Conservation (phyloP, 1,284 basidiomycete genomes). For the Lignosus rhinocerotis region DNA sequence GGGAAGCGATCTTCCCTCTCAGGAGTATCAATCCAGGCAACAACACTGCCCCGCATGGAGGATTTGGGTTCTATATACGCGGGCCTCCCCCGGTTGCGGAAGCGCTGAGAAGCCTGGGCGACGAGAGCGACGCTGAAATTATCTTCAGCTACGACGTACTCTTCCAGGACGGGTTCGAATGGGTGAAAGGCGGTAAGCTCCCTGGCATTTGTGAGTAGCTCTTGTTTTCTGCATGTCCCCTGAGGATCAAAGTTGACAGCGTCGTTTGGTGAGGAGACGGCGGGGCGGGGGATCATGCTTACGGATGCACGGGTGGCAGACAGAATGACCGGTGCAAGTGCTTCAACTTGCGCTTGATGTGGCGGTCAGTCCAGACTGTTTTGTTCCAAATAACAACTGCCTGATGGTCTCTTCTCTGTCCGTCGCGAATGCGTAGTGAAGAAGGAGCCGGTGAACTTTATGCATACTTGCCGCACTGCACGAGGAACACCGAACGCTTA, state of each 20-base stretch:
- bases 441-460: constrained; percentile 56
- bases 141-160: constrained; percentile 59
- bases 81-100: constrained; percentile 47
- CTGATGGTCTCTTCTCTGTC: not conserved
- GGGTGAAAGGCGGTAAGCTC: constrained; percentile 64
- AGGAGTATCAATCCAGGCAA: constrained; percentile 60
- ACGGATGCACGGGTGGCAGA: constrained; percentile 60
- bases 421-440: constrained; percentile 26
- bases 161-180: constrained; percentile 57
- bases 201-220: constrained; percentile 58
- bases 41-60: constrained; percentile 45
- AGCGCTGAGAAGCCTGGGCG: constrained; percentile 31
- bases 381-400: not conserved
- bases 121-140: constrained; percentile 41
- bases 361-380: constrained; percentile 45
- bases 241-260: not conserved
- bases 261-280: constrained; percentile 43
- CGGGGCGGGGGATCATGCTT: constrained; percentile 54
- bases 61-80: constrained; percentile 60
- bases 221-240: not conserved
- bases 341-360: constrained; percentile 65
- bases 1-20: constrained; percentile 61
- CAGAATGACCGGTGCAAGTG: constrained; percentile 56
- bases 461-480: constrained; percentile 53
- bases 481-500: constrained; percentile 43